Evolutionary conservation across 345 rosid species (phyloP), one percentile per base, ranked within the genome.

Genomic region (Aurinia saxatilis): DNA sequence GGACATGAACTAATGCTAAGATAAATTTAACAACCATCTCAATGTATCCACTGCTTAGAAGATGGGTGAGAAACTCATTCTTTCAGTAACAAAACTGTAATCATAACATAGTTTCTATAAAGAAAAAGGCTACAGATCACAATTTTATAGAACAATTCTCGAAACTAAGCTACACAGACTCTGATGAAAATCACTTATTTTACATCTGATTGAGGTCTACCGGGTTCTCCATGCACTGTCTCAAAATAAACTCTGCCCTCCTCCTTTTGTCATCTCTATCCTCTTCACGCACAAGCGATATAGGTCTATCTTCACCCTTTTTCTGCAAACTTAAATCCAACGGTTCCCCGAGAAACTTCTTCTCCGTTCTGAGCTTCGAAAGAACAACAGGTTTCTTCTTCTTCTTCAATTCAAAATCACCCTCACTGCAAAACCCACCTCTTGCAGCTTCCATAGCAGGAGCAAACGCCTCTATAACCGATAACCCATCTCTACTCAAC

Each of bases 251-350:
- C 77, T 84, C 97, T 12, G 96, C 99, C 70, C 99, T 90, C 71
- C 97, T 81, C 81, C 87, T 93, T 76, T 81, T 90, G 52, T 93
- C 99, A 67, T 90, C 99, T 76, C 91, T 86, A 75, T 93, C 99
- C 10, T 87, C 99, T 35, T 78, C 95, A 31, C 81, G 83, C 52
- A 70, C 81, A 64, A 81, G 57, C 12, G 78, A 64, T 11, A 75
- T 44, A 3, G 68, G 29, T 59, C 80, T 79, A 61, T 77, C 73
- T 30, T 68, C 80, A 66, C 73, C 77, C 50, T 81, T 87, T 66
- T 53, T 84, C 64, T 71, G 79, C 63, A 86, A 81, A 60, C 60
- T 77, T 54, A 81, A 31, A 72, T 87, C 90, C 64, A 84, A 67
- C 12, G 87, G 78, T 60, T 82, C 80, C 37, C 85, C 86, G 8